These are phyloP conservation scores for Suhomyces atakaporum DNA, from an alignment of 1,139 yeast genomes.

Conservation along the genomic window DNA sequence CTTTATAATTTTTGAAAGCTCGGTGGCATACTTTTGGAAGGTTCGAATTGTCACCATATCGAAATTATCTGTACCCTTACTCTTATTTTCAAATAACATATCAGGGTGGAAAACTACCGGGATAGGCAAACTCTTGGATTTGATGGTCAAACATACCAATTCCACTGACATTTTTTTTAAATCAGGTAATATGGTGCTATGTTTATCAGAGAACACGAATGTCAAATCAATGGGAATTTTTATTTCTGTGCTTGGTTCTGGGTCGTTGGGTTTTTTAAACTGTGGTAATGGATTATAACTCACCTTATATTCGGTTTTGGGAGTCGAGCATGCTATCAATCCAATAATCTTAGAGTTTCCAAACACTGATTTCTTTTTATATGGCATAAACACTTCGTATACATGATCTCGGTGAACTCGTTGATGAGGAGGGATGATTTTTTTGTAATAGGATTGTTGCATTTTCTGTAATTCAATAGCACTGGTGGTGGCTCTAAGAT, in stretches of 20 bases:
- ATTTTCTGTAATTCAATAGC: conserved; percentile 31
- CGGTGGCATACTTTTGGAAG: conserved; percentile 37
- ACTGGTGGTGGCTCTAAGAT: conserved; percentile 23
- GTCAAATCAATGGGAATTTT: conserved; percentile 32
- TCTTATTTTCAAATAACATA: conserved; percentile 37
- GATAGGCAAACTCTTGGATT: conserved; percentile 36
- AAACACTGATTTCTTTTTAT: conserved; percentile 34
- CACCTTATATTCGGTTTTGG: conserved; percentile 29
- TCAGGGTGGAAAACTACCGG: conserved; percentile 41
- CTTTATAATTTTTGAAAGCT: conserved; percentile 30
- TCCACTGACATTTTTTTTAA: conserved; percentile 34
- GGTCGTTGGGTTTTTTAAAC: conserved; percentile 13
- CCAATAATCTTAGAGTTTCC: conserved; percentile 38
- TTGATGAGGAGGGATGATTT: conserved; percentile 14
- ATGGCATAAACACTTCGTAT: conserved; percentile 37
- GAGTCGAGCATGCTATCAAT: conserved; percentile 34
- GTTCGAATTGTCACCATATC: conserved; percentile 33
- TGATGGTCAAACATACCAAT: conserved; percentile 32
- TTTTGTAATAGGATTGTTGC: conserved; percentile 33
- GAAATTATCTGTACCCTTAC: conserved; percentile 33
- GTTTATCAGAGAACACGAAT: conserved; percentile 25
- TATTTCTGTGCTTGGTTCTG: conserved; percentile 18
- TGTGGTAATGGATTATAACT: conserved; percentile 23
- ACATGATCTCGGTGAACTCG: conserved; percentile 11
- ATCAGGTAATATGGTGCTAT: conserved; percentile 28